These are phyloP conservation scores for Phytophthora foliorum DNA, from an alignment of 352 stramenopile species.

Conservation along the genomic window DNA sequence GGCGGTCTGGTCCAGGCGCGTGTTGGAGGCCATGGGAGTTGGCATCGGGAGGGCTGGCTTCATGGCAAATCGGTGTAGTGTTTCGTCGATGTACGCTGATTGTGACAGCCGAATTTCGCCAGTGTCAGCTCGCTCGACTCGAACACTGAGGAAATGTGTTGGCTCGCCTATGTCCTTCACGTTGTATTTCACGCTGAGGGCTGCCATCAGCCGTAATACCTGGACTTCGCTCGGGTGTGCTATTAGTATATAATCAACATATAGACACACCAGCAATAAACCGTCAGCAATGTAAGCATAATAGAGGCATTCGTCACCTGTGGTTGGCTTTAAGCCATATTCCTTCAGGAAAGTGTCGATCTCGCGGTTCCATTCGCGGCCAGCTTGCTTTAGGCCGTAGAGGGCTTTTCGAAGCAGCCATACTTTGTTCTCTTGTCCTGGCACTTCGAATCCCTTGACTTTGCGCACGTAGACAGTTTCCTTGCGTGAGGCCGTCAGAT, in stretches of 20 bases:
- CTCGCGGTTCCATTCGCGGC: conserved; percentile 8
- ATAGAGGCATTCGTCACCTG: conserved; percentile 3
- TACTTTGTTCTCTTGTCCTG: conserved; percentile 4
- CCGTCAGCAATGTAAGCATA: neutral
- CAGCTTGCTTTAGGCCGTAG: conserved; percentile 8
- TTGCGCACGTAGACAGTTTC: conserved; percentile 5
- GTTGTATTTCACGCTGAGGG: neutral
- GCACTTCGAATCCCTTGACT: conserved; percentile 1
- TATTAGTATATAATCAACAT: conserved; percentile 8
- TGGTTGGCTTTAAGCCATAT: conserved; percentile 1
- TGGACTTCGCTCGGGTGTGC: neutral
- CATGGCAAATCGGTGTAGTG: neutral
- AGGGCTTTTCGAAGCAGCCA: conserved; percentile 5
- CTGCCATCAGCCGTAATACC: conserved; percentile 2
- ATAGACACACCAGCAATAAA: conserved; percentile 8
- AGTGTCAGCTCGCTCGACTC: too few relatives aligned
- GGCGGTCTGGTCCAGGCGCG: neutral
- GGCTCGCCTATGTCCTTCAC: conserved; percentile 13
- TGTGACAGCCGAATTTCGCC: too few relatives aligned
- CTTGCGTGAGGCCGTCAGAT: conserved; percentile 2
- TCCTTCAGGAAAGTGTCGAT: conserved; percentile 6
- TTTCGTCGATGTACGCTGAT: neutral
- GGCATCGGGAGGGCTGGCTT: neutral
- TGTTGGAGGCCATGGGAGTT: neutral
- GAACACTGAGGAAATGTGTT: too few relatives aligned